Evolutionary conservation across 108 stramenopile species (phyloP).

Genomic region (Conticribra weissflogii): DNA sequence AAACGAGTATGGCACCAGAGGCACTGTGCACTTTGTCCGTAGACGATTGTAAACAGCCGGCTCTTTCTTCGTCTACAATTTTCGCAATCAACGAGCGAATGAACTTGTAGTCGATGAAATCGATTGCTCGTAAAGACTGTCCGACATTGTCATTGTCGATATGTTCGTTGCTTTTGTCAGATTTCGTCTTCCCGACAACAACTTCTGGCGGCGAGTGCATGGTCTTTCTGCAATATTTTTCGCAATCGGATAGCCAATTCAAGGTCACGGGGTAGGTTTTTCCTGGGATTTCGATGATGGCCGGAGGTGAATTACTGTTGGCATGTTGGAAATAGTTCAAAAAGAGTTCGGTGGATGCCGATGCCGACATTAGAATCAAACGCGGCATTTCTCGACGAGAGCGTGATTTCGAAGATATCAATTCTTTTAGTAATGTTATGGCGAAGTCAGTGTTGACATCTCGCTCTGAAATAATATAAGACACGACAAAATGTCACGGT

Average conservation of each 20-base stretch:
- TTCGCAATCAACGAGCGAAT: slow-evolving; percentile 43
- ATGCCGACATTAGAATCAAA: slow-evolving; percentile 74
- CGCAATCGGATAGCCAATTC: slow-evolving; percentile 55
- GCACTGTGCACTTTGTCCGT: slow-evolving; percentile 2
- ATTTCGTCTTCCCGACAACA: not conserved
- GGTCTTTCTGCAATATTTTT: slow-evolving; percentile 40
- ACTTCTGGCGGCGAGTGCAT: not conserved
- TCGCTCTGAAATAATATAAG: slow-evolving; percentile 29
- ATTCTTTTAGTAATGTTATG: slow-evolving; percentile 54
- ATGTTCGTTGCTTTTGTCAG: slow-evolving; percentile 7
- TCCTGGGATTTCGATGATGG: slow-evolving; percentile 59
- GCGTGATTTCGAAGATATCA: slow-evolving; percentile 40
- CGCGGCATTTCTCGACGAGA: slow-evolving; percentile 19
- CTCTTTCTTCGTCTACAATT: slow-evolving; percentile 46
- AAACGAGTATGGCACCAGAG: slow-evolving; percentile 84
- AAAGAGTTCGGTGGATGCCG: slow-evolving; percentile 53
- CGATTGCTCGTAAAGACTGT: slow-evolving; percentile 54
- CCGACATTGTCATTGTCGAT: slow-evolving; percentile 3
- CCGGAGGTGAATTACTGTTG: slow-evolving; percentile 11
- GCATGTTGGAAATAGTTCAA: slow-evolving; percentile 39
- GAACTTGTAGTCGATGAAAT: slow-evolving; percentile 55
- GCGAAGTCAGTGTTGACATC: slow-evolving; percentile 76
- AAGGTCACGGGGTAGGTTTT: slow-evolving; percentile 59
- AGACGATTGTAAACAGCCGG: not conserved
- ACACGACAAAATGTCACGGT: not conserved